A percentile compares a stretch with the other conserved stretches of the same genome.
Conservation (phyloP, 2,329 filamentous ascomycete genomes). For the Aspergillus japonicus region DNA sequence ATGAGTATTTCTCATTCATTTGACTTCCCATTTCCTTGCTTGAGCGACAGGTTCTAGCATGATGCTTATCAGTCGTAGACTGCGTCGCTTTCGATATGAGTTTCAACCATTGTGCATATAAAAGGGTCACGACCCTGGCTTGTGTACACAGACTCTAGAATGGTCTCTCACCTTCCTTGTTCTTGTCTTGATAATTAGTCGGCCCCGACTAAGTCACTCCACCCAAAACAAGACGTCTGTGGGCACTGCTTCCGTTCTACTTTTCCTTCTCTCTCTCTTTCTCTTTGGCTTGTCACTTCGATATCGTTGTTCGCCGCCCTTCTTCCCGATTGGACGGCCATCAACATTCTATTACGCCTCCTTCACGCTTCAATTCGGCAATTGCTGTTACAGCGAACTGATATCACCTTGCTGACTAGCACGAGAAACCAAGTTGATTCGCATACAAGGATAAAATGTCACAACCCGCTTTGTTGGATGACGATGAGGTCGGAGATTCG, state of each 20-base stretch:
- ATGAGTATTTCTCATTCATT: not conserved
- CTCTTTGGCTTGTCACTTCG: not conserved
- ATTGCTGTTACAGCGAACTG: not conserved
- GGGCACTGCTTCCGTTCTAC: not conserved
- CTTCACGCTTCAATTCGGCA: not conserved
- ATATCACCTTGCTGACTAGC: not conserved
- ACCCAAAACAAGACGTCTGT: not conserved
- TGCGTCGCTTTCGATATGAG: not conserved
- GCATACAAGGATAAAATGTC: constrained; percentile 3
- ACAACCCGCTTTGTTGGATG: not conserved
- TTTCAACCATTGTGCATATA: not conserved
- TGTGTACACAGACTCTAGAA: not conserved
- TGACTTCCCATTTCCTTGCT: constrained; percentile 2
- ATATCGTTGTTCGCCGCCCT: not conserved
- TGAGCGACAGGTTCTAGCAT: not conserved
- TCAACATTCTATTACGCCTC: not conserved
- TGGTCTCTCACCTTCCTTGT: not conserved
- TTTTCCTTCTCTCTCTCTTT: not conserved
- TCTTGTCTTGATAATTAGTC: not conserved
- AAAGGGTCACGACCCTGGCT: not conserved
- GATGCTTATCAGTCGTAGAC: not conserved
- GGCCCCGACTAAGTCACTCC: not conserved
- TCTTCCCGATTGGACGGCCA: not conserved
- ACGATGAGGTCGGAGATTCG: constrained; percentile 4
- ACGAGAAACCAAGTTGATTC: not conserved